These are phyloP conservation scores for Eimeria brunetti DNA, from an alignment of 169 alveolate species.

Conservation along the genomic window DNA sequence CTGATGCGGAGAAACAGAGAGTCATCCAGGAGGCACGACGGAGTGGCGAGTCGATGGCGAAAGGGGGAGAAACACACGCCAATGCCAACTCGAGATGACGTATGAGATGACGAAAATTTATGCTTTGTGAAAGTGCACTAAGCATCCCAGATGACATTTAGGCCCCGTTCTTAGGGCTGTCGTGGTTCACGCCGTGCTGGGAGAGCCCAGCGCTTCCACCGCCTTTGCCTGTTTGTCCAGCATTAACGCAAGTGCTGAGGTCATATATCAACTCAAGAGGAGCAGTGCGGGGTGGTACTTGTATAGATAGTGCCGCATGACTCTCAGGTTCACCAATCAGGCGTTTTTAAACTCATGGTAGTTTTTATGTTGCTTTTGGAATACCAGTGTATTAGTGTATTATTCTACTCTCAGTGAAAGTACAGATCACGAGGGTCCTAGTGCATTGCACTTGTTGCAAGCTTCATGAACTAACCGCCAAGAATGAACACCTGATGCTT, in stretches of 20 bases:
- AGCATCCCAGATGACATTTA: not conserved
- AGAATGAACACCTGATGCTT: not conserved
- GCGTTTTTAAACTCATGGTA: not conserved
- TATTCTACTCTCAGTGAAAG: not conserved
- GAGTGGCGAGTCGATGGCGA: not conserved
- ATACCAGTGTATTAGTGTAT: not conserved
- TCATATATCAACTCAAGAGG: not conserved
- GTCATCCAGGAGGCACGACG: slow-evolving; percentile 18
- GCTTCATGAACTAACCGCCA: not conserved
- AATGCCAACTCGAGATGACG: not conserved
- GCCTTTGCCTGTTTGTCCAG: not conserved
- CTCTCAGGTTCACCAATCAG: not conserved
- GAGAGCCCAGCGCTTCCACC: not conserved
- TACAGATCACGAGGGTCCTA: not conserved
- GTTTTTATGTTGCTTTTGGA: not conserved
- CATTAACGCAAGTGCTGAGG: not conserved
- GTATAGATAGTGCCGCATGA: not conserved
- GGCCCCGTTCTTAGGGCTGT: not conserved
- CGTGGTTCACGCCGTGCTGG: slow-evolving; percentile 12
- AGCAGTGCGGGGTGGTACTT: not conserved
- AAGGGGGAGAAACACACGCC: not conserved
- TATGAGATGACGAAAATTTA: not conserved
- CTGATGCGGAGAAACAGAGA: slow-evolving; percentile 39
- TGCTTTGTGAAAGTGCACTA: not conserved
- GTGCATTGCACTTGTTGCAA: slow-evolving; percentile 13